Base-by-base conservation (phyloP, 805 yeast species). In the Saturnispora kantuleensis region DNA sequence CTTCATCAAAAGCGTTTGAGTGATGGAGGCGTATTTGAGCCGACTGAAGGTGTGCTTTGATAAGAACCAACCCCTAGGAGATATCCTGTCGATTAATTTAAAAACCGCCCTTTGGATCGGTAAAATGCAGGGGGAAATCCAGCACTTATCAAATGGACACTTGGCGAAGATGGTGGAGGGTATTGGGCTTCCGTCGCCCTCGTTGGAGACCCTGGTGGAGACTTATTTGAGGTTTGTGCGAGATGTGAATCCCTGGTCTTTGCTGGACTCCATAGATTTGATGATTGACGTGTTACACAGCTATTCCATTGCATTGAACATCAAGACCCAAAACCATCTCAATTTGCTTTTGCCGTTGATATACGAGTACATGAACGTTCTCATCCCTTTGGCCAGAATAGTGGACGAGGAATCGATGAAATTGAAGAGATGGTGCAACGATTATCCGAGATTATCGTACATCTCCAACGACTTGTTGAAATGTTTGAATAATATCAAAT, bases 211-310 rank as follows among this genome's bases (percentile, higher is more conserved):
- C 9, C 52, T 73, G 10, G 56, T 76, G 0, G 53, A 57, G 1
- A 62, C 69, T 15, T 79, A 73, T 51, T 53, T 79, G 10, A 53
- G 58, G 30, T 63, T 70, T 30, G 60, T 71, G 21, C 62, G 74
- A 44, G 77, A 76, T 52, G 50, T 79, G 39, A 71, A 78, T 50
- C 79, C 84, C 0, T 68, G 75, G 74, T 77, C 83, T 0, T 46
- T 66, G 1, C 53, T 76, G 4, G 69, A 69, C 32, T 74, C 81
- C 1, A 76, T 76, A 48, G 84, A 79, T 56, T 58, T 77, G 37
- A 65, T 74, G 49, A 66, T 77, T 7, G 56, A 58, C 12, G 76
- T 64, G 48, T 59, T 71, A 39, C 73, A 70, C 43, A 71, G 71
- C 47, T 52, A 76, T 30, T 63, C 79, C 2, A 57, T 69, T 8